Conservation (phyloP, 257 asterid genomes). For the Solanum chiquidenum region DNA sequence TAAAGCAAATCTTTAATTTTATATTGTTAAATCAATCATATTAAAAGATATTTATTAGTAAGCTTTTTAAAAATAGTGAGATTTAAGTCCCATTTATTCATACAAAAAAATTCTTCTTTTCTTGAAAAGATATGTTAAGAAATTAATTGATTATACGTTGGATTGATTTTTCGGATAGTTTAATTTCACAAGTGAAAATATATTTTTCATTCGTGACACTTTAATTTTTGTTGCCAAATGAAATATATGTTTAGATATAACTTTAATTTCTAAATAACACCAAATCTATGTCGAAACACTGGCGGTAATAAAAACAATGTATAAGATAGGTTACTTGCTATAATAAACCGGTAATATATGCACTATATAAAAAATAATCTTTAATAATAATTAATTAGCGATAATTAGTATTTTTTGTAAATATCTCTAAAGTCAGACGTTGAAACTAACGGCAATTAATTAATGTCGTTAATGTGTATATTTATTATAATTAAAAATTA, state of each 20-base stretch:
- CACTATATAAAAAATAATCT: too few relatives aligned
- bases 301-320: not conserved
- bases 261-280: not conserved
- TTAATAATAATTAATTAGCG: too few relatives aligned
- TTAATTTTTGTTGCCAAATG: not conserved
- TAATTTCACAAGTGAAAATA: not conserved
- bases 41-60: not conserved
- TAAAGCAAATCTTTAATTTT: not conserved
- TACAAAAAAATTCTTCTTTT: not conserved
- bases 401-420: too few relatives aligned
- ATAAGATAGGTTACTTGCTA: too few relatives aligned
- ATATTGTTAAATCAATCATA: not conserved
- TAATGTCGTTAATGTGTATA: too few relatives aligned
- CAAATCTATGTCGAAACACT: too few relatives aligned
- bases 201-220: not conserved
- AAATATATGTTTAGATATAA: not conserved
- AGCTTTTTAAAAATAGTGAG: not conserved
- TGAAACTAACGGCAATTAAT: accelerated
- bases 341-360: too few relatives aligned
- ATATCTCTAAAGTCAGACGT: too few relatives aligned
- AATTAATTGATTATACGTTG: not conserved
- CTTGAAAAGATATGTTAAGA: not conserved
- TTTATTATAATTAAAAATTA: too few relatives aligned
- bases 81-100: not conserved
- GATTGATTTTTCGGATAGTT: not conserved